Evolutionary conservation across 2,329 filamentous ascomycete genomes (phyloP).

Genomic region (Phaeosphaeriaceae sp.): DNA sequence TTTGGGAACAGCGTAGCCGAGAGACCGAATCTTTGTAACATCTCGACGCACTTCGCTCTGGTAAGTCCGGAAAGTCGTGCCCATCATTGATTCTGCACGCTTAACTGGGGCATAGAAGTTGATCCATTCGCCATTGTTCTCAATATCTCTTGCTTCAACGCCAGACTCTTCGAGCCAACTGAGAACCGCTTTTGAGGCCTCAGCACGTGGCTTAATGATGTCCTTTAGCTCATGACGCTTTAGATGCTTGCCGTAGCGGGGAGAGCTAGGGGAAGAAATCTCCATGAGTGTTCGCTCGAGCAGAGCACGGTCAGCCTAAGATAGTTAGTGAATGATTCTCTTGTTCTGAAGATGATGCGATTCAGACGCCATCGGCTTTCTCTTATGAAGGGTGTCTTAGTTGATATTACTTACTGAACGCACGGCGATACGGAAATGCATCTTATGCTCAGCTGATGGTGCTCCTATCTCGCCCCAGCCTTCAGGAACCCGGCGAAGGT

Average conservation of each 20-base stretch:
- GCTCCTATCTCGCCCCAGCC: constrained; percentile 46
- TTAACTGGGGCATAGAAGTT: constrained; percentile 61
- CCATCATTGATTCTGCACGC: constrained; percentile 62
- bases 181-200: constrained; percentile 58
- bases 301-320: constrained; percentile 55
- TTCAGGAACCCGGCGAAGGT: constrained; percentile 39
- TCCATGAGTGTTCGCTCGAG: constrained; percentile 67
- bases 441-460: constrained; percentile 37
- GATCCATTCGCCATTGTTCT: constrained; percentile 66
- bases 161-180: constrained; percentile 63
- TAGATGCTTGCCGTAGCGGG: constrained; percentile 67
- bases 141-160: constrained; percentile 54
- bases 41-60: constrained; percentile 53
- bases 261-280: constrained; percentile 66
- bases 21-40: constrained; percentile 59
- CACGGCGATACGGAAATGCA: constrained; percentile 49
- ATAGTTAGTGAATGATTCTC: constrained; percentile 20
- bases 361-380: not conserved
- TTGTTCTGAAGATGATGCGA: not conserved
- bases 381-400: too few species aligned
- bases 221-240: constrained; percentile 64
- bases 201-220: constrained; percentile 59
- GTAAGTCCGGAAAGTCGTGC: constrained; percentile 65
- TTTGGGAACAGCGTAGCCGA: constrained; percentile 67
- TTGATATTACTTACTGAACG: constrained; percentile 41